Conservation (phyloP, 495 filamentous ascomycete species). For the Talaromyces wortmannii region DNA sequence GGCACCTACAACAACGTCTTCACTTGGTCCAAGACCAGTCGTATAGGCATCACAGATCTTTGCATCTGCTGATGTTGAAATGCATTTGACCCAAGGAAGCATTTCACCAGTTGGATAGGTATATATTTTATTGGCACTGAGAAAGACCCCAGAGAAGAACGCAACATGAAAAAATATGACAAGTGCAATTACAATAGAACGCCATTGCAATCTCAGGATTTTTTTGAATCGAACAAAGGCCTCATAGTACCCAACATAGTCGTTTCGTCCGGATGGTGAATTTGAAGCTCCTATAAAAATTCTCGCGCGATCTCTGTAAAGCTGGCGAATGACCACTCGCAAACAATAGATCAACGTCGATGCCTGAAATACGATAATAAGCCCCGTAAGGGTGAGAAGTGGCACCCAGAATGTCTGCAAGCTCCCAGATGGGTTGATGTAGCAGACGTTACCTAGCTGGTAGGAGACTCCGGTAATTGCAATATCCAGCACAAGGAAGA, state of each 20-base stretch:
- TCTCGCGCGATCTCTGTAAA: not conserved
- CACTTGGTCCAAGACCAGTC: not conserved
- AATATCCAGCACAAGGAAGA: conserved; percentile 28
- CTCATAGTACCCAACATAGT: not conserved
- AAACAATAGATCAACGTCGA: conserved; percentile 75
- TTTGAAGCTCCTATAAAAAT: conserved; percentile 42
- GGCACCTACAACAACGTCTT: not conserved
- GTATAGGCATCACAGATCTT: not conserved
- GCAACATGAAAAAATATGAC: conserved; percentile 68
- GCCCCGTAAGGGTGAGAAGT: conserved; percentile 61
- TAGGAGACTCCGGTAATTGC: conserved; percentile 77
- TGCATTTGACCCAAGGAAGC: not conserved
- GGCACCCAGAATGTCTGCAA: conserved; percentile 76
- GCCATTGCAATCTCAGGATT: conserved; percentile 77
- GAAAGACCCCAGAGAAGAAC: not conserved
- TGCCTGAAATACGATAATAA: conserved; percentile 66
- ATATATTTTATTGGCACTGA: not conserved
- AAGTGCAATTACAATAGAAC: conserved; percentile 72
- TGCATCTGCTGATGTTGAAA: not conserved
- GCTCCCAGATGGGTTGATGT: conserved; percentile 68
- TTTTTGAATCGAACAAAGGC: conserved; percentile 47
- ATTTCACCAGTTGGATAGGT: not conserved
- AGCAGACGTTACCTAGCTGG: conserved; percentile 73
- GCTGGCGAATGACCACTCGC: not conserved
- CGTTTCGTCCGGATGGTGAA: conserved; percentile 44